Base-by-base conservation (phyloP, 805 yeast genomes). In the Grigorovia humatica region DNA sequence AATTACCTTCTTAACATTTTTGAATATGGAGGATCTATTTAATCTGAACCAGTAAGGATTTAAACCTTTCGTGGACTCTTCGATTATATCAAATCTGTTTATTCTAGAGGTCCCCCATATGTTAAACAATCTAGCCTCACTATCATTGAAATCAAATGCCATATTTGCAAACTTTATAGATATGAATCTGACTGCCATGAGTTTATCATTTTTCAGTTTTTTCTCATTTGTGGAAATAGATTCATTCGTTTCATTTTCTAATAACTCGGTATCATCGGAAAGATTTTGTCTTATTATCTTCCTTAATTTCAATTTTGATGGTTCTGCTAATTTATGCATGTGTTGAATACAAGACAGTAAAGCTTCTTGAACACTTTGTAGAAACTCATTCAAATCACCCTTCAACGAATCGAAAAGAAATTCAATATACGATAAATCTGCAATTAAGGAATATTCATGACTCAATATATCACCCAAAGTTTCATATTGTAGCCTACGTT, bases 41-140 rank as follows among this genome's bases (percentile, higher is more conserved):
- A 83, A 68, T 46, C 76, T 76, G 62, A 81, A 85, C 88, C 90
- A 84, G 64, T 85, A 79, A 0, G 96, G 96, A 64, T 88, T 82
- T 30, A 91, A 69, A 0, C 97, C 97, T 55, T 79, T 80, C 5
- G 64, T 66, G 0, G 96, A 84, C 63, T 88, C 96, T 59, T 88
- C 95, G 2, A 83, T 71, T 0, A 87, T 80, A 57, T 88, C 96
- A 1, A 86, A 74, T 51, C 83, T 74, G 57, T 85, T 85, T 1
- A 63, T 65, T 12, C 74, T 60, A 19, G 78, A 69, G 5, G 86
- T 66, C 13, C 89, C 96, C 46, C 83, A 64, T 18, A 89, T 65
- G 61, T 88, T 82, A 42, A 88, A 68, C 46, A 78, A 59, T 53
- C 96, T 72, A 0, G 90, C 86, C 40, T 78, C 78, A 0, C 85